Conservation (phyloP, 2,329 filamentous ascomycete genomes). For the Aspergillus flavus region DNA sequence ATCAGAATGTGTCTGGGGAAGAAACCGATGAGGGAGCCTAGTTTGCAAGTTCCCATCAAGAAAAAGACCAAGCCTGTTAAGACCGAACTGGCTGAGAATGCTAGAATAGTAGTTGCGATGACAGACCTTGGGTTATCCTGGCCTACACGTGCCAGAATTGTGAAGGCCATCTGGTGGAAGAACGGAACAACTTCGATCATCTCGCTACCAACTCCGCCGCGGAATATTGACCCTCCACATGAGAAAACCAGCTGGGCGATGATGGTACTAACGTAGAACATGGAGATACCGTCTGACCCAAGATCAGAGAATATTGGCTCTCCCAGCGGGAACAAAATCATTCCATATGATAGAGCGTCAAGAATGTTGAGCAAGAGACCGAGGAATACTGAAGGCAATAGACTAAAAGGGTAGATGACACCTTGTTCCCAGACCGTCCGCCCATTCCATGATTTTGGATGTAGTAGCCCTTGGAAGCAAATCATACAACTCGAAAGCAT, state of each 20-base stretch:
- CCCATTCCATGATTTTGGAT: conserved; percentile 73
- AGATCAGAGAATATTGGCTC: conserved; percentile 82
- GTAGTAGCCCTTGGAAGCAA: conserved; percentile 45
- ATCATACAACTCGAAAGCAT: conserved; percentile 24
- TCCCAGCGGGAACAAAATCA: conserved; percentile 93
- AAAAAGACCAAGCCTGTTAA: conserved; percentile 92
- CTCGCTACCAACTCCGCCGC: conserved; percentile 89
- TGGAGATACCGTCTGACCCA: conserved; percentile 92
- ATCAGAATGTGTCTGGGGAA: conserved; percentile 96
- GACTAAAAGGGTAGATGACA: conserved; percentile 68
- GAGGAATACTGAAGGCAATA: conserved; percentile 82
- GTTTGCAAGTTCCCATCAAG: conserved; percentile 79
- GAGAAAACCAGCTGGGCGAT: conserved; percentile 91
- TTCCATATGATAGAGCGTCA: conserved; percentile 92
- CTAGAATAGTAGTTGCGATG: conserved; percentile 89
- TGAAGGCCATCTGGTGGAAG: conserved; percentile 97
- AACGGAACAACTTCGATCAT: conserved; percentile 99
- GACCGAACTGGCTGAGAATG: conserved; percentile 87
- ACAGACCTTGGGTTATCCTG: conserved; percentile 80
- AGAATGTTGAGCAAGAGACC: conserved; percentile 89
- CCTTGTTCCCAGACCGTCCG: conserved; percentile 65
- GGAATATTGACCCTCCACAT: conserved; percentile 80
- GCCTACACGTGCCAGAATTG: conserved; percentile 77
- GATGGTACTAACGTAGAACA: conserved; percentile 98
- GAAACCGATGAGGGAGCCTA: conserved; percentile 93